These are phyloP conservation scores for Penicillium sp. DNA, from an alignment of 2,329 filamentous ascomycete species.

Conservation along the genomic window DNA sequence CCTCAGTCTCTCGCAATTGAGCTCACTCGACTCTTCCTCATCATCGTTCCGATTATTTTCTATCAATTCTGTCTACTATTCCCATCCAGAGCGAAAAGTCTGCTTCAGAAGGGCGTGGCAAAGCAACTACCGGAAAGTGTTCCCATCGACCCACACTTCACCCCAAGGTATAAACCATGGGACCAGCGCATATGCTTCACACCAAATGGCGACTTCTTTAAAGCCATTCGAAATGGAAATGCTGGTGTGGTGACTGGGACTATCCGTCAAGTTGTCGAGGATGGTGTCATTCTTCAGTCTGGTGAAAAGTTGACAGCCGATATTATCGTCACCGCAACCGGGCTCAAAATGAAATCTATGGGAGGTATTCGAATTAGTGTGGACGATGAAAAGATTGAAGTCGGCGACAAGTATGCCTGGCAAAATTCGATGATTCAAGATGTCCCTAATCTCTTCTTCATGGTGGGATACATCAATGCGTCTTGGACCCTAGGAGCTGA, in stretches of 20 bases:
- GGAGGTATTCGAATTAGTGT: slow-evolving; percentile 30
- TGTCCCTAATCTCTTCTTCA: slow-evolving; percentile 12
- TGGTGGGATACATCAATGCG: slow-evolving; percentile 35
- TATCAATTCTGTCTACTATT: slow-evolving; percentile 56
- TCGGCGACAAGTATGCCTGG: slow-evolving; percentile 33
- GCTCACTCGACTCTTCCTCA: neutral
- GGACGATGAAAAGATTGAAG: slow-evolving; percentile 26
- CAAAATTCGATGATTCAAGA: slow-evolving; percentile 18
- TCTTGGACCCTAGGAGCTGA: slow-evolving; percentile 39
- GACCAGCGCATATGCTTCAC: slow-evolving; percentile 73
- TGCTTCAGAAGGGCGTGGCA: slow-evolving; percentile 50
- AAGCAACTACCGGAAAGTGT: slow-evolving; percentile 57
- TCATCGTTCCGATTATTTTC: slow-evolving; percentile 52
- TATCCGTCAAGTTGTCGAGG: slow-evolving; percentile 51
- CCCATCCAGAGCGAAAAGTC: slow-evolving; percentile 50
- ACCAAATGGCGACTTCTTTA: slow-evolving; percentile 60
- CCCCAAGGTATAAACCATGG: slow-evolving; percentile 65
- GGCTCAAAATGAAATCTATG: slow-evolving; percentile 30
- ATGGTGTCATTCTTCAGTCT: slow-evolving; percentile 50
- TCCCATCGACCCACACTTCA: slow-evolving; percentile 63
- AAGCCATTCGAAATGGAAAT: slow-evolving; percentile 43
- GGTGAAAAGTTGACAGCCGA: slow-evolving; percentile 37
- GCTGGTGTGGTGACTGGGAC: slow-evolving; percentile 44
- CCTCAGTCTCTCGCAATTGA: neutral
- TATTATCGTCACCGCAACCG: slow-evolving; percentile 38